Conservation (phyloP, 768 basidiomycete species). For the Cyathus striatus region DNA sequence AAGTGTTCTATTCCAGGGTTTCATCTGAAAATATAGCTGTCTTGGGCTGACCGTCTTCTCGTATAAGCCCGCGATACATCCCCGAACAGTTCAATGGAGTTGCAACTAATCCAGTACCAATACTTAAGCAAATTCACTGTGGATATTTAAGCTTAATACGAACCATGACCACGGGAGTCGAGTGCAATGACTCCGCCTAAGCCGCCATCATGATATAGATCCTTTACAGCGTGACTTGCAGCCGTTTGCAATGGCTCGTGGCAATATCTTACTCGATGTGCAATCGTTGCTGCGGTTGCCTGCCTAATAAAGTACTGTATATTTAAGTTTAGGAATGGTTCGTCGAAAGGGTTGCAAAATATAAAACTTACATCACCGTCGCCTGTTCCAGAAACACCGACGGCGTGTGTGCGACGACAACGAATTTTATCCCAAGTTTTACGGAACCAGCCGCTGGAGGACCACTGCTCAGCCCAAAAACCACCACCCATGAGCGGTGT, state of each 20-base stretch:
- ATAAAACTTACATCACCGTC: constrained; percentile 66
- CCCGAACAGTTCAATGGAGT: constrained; percentile 73
- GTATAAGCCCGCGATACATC: constrained; percentile 80
- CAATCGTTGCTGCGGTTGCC: constrained; percentile 61
- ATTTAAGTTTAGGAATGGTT: neutral
- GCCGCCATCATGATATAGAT: constrained; percentile 55
- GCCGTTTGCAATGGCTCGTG: constrained; percentile 55
- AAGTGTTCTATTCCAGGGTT: constrained; percentile 27
- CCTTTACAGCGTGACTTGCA: constrained; percentile 47
- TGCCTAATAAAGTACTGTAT: constrained; percentile 72
- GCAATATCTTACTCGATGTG: constrained; percentile 58
- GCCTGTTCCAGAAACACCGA: constrained; percentile 82
- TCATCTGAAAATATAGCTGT: constrained; percentile 81
- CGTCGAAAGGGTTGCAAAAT: neutral
- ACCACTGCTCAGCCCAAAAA: constrained; percentile 85
- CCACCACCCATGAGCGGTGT: constrained; percentile 76
- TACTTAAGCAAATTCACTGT: neutral
- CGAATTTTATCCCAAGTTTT: constrained; percentile 4
- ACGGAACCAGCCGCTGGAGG: constrained; percentile 6
- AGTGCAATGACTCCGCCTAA: constrained; percentile 73
- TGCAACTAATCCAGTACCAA: constrained; percentile 38
- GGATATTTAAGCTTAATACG: constrained; percentile 10
- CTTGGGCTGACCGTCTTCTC: constrained; percentile 61
- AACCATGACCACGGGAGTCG: constrained; percentile 66
- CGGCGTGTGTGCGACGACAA: constrained; percentile 32